Evolutionary conservation across 2,329 filamentous ascomycete genomes (phyloP), one percentile per base, ranked within the genome.

Genomic region (Alternaria sp.): DNA sequence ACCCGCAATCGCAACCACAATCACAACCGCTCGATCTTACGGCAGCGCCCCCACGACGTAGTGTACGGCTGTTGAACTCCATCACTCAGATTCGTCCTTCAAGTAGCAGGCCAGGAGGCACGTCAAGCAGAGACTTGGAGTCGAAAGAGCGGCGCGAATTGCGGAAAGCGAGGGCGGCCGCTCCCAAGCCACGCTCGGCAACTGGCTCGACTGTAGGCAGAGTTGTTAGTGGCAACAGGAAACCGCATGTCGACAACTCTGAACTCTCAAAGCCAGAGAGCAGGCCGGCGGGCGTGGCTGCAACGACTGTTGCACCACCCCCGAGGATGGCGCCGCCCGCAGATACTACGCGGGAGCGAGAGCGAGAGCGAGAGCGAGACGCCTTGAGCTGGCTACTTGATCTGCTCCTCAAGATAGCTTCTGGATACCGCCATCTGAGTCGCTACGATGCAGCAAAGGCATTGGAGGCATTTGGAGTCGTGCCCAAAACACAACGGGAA

Each of bases 161-260:
- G 71, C 94, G 93, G 76, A 96, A 93, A 81, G 90, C 90, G 64
- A 92, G 90, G 70, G 90, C 91, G 63, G 90, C 88, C 72, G 89
- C 79, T 77, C 89, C 78, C 70, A 93, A 82, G 83, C 90, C 79
- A 78, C 90, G 78, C 50, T 62, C 72, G 78, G 81, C 89, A 13
- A 87, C 88, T 59, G 81, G 85, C 14, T 87, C 90, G 3, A 92
- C 86, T 53, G 91, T 96, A 37, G 92, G 92, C 17, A 87, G 93
- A 68, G 91, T 94, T 54, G 92, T 97, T 42, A 97, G 93, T 75
- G 93, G 93, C 23, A 97, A 95, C 74, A 86, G 93, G 57, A 97
- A 95, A 75, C 88, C 88, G 14, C 65, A 68, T 3, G 85, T 90
- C 51, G 87, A 90, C 60, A 81, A 82, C 37, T 85, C 88, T 80